These are phyloP conservation scores for Trichoderma pleuroti DNA, from an alignment of 2,329 filamentous ascomycete species.

Conservation along the genomic window DNA sequence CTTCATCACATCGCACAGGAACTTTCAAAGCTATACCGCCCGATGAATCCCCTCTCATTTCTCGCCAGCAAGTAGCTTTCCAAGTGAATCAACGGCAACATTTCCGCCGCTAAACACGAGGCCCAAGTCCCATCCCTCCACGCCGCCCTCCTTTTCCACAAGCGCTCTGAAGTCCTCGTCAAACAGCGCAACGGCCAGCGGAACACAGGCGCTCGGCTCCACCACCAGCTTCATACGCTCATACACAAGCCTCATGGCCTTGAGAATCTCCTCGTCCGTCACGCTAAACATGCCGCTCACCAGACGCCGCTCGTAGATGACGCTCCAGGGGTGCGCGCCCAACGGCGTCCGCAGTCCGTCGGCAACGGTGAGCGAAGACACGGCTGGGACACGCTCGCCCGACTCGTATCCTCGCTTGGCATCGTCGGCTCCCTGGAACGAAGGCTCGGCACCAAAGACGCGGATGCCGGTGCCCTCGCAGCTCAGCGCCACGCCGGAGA, in stretches of 20 bases:
- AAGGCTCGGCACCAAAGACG: constrained; percentile 87
- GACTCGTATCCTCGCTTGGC: constrained; percentile 64
- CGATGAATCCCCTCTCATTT: not conserved
- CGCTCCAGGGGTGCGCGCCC: constrained; percentile 68
- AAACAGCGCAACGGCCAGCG: constrained; percentile 75
- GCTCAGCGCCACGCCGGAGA: constrained; percentile 76
- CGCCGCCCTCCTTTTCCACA: constrained; percentile 67
- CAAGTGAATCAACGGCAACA: constrained; percentile 52
- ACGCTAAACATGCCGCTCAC: constrained; percentile 70
- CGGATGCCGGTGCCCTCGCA: constrained; percentile 65
- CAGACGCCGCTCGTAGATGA: constrained; percentile 70
- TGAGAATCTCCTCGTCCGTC: constrained; percentile 75
- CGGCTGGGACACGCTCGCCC: constrained; percentile 61
- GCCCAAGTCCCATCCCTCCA: constrained; percentile 69
- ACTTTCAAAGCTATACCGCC: not conserved
- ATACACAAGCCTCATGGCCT: constrained; percentile 71
- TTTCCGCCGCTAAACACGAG: constrained; percentile 61
- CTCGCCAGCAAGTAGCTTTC: constrained; percentile 42
- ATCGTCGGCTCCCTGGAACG: constrained; percentile 80
- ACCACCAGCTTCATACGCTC: constrained; percentile 89
- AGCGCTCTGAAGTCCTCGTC: constrained; percentile 76
- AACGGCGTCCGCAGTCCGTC: constrained; percentile 86
- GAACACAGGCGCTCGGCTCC: constrained; percentile 84
- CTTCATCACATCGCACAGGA: not conserved
- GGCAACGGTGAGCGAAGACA: constrained; percentile 77